These are phyloP conservation scores for Tremella fuciformis DNA, from an alignment of 768 basidiomycete genomes.

Conservation along the genomic window DNA sequence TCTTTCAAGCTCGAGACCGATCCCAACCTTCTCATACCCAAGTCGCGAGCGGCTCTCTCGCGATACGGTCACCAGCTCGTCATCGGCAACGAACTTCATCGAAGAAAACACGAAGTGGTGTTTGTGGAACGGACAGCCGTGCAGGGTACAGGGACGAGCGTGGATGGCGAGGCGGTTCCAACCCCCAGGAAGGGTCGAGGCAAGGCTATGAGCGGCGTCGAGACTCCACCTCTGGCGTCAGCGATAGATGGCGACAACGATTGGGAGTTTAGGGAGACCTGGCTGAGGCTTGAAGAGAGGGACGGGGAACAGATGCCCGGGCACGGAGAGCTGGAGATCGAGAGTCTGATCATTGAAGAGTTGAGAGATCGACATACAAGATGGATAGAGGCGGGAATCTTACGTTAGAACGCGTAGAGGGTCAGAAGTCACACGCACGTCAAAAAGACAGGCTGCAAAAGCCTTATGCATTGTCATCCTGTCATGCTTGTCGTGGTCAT, in stretches of 20 bases:
- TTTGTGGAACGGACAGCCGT: constrained; percentile 65
- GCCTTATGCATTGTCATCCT: constrained; percentile 2
- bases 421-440: not conserved
- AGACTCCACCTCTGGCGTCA: constrained; percentile 27
- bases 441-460: not conserved
- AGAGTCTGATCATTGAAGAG: constrained; percentile 80
- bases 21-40: constrained; percentile 73
- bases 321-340: constrained; percentile 70
- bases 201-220: constrained; percentile 18
- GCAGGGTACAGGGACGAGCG: constrained; percentile 12
- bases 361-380: constrained; percentile 65
- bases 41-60: constrained; percentile 79
- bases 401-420: not conserved
- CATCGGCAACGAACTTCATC: constrained; percentile 91
- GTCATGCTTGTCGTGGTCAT: not conserved
- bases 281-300: constrained; percentile 46
- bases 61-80: constrained; percentile 97
- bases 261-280: constrained; percentile 47
- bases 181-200: constrained; percentile 17
- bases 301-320: constrained; percentile 25
- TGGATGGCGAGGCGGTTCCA: not conserved
- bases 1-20: constrained; percentile 99
- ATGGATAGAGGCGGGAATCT: constrained; percentile 58
- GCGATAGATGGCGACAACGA: not conserved
- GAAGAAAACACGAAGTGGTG: constrained; percentile 86